These are phyloP conservation scores for Lyophyllum shimeji DNA, from an alignment of 768 basidiomycete species.

Conservation along the genomic window DNA sequence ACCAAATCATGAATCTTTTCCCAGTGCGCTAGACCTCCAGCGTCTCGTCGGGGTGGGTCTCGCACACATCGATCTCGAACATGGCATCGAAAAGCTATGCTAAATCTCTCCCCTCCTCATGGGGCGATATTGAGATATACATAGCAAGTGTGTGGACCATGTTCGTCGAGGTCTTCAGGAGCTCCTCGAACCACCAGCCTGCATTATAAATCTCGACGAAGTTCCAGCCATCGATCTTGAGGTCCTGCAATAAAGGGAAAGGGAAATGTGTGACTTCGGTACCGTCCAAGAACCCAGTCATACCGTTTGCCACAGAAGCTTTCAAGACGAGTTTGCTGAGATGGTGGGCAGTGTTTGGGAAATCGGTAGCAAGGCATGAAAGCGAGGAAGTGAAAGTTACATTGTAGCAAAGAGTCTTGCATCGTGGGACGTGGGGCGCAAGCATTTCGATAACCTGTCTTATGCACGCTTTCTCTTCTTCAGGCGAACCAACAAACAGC, in stretches of 20 bases:
- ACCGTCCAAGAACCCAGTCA: background rate
- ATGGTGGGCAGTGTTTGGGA: background rate
- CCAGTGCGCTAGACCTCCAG: too few relatives aligned
- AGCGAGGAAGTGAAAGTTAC: constrained; percentile 1
- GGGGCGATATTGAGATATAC: background rate
- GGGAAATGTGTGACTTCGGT: background rate
- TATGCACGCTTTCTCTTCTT: too few relatives aligned
- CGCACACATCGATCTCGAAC: too few relatives aligned
- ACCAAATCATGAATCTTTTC: too few relatives aligned
- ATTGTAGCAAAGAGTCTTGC: too few relatives aligned
- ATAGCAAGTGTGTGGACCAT: background rate
- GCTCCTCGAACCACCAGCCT: background rate
- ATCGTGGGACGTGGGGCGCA: too few relatives aligned
- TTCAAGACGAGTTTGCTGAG: background rate
- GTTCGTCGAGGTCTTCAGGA: background rate
- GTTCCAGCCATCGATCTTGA: background rate
- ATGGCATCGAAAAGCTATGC: too few relatives aligned
- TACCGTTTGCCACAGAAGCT: background rate
- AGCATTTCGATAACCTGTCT: too few relatives aligned
- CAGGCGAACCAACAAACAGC: too few relatives aligned
- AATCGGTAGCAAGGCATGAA: background rate
- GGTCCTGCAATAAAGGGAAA: background rate
- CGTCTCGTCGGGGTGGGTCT: too few relatives aligned
- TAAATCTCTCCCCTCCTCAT: background rate
- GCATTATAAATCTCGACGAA: background rate